Conservation (phyloP, 768 basidiomycete genomes). For the Lactifluus pinguis region DNA sequence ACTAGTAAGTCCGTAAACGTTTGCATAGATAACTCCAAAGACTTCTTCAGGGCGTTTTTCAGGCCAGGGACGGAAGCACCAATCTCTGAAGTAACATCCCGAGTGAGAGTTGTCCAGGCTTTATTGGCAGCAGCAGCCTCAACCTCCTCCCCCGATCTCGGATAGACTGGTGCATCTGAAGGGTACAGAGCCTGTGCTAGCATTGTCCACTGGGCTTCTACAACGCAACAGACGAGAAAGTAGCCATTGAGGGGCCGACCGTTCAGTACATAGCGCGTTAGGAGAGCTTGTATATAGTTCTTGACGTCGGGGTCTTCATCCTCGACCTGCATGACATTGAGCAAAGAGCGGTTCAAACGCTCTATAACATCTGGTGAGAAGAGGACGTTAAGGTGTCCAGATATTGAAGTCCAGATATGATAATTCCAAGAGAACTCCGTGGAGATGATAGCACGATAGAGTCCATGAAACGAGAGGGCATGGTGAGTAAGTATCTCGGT, state of each 20-base stretch:
- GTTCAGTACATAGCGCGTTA: slow-evolving; percentile 63
- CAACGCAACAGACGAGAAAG: slow-evolving; percentile 82
- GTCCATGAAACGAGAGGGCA: slow-evolving; percentile 75
- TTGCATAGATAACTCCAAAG: slow-evolving; percentile 55
- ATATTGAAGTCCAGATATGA: slow-evolving; percentile 52
- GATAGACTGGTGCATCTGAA: slow-evolving; percentile 8
- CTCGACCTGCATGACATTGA: slow-evolving; percentile 49
- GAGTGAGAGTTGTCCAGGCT: slow-evolving; percentile 66
- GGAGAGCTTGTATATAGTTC: slow-evolving; percentile 56
- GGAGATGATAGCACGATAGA: slow-evolving; percentile 79
- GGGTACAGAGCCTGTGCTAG: slow-evolving; percentile 60
- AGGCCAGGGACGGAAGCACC: slow-evolving; percentile 28
- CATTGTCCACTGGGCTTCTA: slow-evolving; percentile 79
- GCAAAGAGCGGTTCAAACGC: slow-evolving; percentile 58
- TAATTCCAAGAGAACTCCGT: slow-evolving; percentile 68
- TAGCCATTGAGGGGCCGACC: slow-evolving; percentile 80
- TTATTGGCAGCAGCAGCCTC: slow-evolving; percentile 81
- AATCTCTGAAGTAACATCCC: slow-evolving; percentile 37
- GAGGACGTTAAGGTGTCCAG: slow-evolving; percentile 45
- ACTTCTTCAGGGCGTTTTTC: slow-evolving; percentile 32
- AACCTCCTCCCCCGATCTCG: slow-evolving; percentile 27
- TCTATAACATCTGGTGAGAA: slow-evolving; percentile 61
- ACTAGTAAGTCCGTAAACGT: slow-evolving; percentile 69
- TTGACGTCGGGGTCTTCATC: slow-evolving; percentile 45
- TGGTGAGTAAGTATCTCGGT: slow-evolving; percentile 64